Conservation (phyloP, 1,284 basidiomycete genomes). For the Mycena citricolor region DNA sequence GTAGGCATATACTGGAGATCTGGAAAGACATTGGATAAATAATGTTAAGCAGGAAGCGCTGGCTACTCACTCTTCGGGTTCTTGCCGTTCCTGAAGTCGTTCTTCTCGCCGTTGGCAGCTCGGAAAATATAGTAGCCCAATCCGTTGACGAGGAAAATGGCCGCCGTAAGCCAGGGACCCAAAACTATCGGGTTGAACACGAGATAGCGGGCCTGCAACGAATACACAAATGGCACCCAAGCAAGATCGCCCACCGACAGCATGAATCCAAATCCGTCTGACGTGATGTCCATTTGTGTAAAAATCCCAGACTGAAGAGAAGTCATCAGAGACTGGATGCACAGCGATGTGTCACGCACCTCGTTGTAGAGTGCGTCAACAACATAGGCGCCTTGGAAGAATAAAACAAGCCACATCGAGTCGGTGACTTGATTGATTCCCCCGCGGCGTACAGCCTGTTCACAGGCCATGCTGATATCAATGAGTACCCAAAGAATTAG, state of each 20-base stretch:
- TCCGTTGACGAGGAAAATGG: constrained; percentile 69
- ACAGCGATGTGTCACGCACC: constrained; percentile 41
- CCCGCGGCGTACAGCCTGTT: constrained; percentile 80
- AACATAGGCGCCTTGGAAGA: constrained; percentile 89
- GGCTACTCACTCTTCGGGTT: constrained; percentile 88
- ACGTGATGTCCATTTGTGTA: constrained; percentile 97
- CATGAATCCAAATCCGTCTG: constrained; percentile 99
- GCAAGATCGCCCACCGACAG: constrained; percentile 89
- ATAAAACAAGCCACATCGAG: constrained; percentile 87
- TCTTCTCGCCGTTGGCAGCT: constrained; percentile 89
- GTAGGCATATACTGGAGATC: constrained; percentile 86
- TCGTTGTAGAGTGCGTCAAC: constrained; percentile 88
- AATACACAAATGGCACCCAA: constrained; percentile 96
- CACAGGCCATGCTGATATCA: constrained; percentile 90
- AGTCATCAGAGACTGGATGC: constrained; percentile 3
- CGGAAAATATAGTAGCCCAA: constrained; percentile 94
- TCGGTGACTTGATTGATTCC: constrained; percentile 76
- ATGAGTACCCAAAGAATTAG: constrained; percentile 94
- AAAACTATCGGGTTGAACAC: constrained; percentile 86
- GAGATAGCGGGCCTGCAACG: constrained; percentile 91
- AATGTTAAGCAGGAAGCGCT: constrained; percentile 2
- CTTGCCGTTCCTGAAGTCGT: constrained; percentile 88
- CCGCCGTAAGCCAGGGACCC: constrained; percentile 59
- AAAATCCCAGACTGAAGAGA: constrained; percentile 72
- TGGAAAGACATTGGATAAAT: constrained; percentile 28